phyloP scores from a whole-genome alignment of 257 asterid species.

The Gentiana straminea region DNA sequence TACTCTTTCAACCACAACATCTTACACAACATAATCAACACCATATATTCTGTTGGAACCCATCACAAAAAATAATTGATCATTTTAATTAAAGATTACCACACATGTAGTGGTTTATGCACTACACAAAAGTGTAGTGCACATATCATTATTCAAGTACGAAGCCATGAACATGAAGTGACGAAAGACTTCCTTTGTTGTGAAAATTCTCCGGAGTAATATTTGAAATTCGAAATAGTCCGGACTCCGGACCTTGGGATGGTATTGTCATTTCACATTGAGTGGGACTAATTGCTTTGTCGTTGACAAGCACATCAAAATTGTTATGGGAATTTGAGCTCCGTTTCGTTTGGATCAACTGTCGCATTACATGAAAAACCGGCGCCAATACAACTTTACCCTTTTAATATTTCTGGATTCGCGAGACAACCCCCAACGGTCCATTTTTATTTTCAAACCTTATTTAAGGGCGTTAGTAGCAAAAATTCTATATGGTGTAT shows the following conservation, averaged over 20 bases:
- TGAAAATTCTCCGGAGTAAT: neutral
- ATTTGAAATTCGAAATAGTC: conserved; percentile 28
- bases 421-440: conserved; percentile 33
- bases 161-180: too few relatives aligned
- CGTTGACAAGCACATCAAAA: conserved; percentile 24
- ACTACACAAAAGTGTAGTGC: too few relatives aligned
- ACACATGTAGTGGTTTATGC: too few relatives aligned
- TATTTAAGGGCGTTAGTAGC: too few relatives aligned
- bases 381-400: conserved; percentile 30
- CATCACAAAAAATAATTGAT: too few relatives aligned
- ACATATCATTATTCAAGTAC: too few relatives aligned
- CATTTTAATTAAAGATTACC: too few relatives aligned
- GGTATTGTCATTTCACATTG: conserved; percentile 35
- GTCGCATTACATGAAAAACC: conserved; percentile 30
- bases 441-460: conserved; percentile 3
- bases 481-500: neutral
- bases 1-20: too few relatives aligned
- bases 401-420: conserved; percentile 10
- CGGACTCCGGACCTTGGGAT: conserved; percentile 29
- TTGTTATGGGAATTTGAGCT: conserved; percentile 36
- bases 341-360: conserved; percentile 34
- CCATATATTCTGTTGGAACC: too few relatives aligned
- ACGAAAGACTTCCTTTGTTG: too few relatives aligned
- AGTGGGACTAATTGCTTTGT: conserved; percentile 18
- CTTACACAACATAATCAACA: too few relatives aligned